Percentiles rank a stretch among this genome's conserved stretches.
These are phyloP conservation scores for Neurospora sp. DNA, from an alignment of 495 filamentous ascomycete species.

Conservation along the genomic window DNA sequence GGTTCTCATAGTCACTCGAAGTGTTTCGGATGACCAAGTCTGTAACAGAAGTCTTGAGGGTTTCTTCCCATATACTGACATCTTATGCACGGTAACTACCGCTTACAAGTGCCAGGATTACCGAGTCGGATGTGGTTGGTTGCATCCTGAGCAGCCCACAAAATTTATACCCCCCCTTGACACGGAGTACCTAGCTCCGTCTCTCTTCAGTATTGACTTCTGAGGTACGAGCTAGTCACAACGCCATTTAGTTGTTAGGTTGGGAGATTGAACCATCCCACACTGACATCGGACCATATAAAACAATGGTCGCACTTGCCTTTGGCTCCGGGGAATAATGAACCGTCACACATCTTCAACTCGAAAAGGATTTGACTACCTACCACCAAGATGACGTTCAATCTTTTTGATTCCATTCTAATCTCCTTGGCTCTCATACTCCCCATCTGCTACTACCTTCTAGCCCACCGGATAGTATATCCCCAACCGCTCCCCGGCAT, in stretches of 20 bases:
- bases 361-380: not conserved
- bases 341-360: not conserved
- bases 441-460: not conserved
- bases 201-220: not conserved
- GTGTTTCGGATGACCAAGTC: not conserved
- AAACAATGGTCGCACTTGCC: not conserved
- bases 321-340: not conserved
- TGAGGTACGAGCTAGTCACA: not conserved
- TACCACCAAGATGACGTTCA: not conserved
- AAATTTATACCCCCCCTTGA: not conserved
- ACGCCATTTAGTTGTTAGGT: not conserved
- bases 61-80: not conserved
- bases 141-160: not conserved
- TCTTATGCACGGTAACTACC: not conserved
- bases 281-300: not conserved
- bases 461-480: not conserved
- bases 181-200: not conserved
- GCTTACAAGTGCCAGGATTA: not conserved
- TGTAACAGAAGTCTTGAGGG: not conserved
- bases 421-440: not conserved
- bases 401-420: not conserved
- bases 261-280: not conserved
- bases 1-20: not conserved
- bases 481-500: conserved; percentile 26
- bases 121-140: not conserved